Evolutionary conservation across 2,329 filamentous ascomycete genomes (phyloP), one percentile per base, ranked within the genome.

Genomic region (Sporothrix globosa): DNA sequence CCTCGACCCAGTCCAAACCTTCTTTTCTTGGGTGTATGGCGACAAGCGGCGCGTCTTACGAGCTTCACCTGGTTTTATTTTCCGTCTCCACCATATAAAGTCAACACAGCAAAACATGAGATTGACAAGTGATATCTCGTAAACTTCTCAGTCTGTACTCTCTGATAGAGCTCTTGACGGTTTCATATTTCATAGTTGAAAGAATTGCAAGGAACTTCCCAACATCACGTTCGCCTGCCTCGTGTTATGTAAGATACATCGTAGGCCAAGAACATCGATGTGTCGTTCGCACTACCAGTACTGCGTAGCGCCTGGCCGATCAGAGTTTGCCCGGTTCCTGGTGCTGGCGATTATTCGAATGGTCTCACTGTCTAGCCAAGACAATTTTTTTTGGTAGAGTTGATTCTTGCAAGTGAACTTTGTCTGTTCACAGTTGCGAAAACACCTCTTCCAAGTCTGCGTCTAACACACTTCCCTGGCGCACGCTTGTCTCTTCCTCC

Each of bases 401-500:
- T 34, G 34, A 34, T 34, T 34, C 7, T 34, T 34, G 34, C 34
- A 34, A 34, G 34, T 34, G 34, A 34, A 6, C 34, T 34, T 34
- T 6, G 34, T 9, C 34, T 34, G 34, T 34, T 9, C 34, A 34
- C 34, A 34, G 34, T 9, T 7, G 5, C 6, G 34, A 34, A 4
- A 44, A 13, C 41, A 44, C 3, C 11, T 44, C 19, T 44, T 50
- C 48, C 3, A 9, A 19, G 21, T 50, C 24, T 53, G 30, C 17
- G 30, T 44, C n/a, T 56, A 56, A 34, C 21, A 21, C 52, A 34
- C 30, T 68, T 50, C 34, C 34, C 41, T 56, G 39, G 52, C 67
- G 56, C 44, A 60, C 67, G 67, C 70, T 63, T 70, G 70, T 67
- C 63, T 30, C 70, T 63, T 69, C 53, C 53, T 71, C 67, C 39